These are phyloP conservation scores for Tuber umbilicatum DNA, from an alignment of 495 filamentous ascomycete species.

Conservation along the genomic window DNA sequence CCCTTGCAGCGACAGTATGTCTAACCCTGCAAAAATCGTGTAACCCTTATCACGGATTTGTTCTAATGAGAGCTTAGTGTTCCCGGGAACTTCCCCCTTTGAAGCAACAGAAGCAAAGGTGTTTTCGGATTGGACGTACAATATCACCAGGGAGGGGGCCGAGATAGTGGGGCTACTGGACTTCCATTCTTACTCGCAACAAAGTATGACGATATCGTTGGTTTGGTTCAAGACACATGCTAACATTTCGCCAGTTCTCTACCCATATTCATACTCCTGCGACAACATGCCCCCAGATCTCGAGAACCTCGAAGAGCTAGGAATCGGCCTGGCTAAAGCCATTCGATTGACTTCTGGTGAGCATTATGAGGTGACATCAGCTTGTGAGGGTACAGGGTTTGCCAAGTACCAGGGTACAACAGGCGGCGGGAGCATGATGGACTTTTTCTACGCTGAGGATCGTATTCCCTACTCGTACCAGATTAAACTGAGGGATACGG, in stretches of 20 bases:
- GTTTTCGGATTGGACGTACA: constrained; percentile 77
- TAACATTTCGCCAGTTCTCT: constrained; percentile 55
- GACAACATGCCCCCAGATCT: constrained; percentile 66
- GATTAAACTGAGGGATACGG: constrained; percentile 89
- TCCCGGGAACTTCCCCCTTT: constrained; percentile 75
- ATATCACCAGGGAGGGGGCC: constrained; percentile 66
- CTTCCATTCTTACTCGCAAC: constrained; percentile 91
- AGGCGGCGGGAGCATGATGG: constrained; percentile 77
- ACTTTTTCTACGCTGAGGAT: constrained; percentile 93
- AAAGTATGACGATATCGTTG: constrained; percentile 44
- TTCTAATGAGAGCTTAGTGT: constrained; percentile 44
- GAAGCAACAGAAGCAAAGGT: constrained; percentile 69
- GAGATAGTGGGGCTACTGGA: constrained; percentile 79
- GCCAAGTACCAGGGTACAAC: constrained; percentile 38
- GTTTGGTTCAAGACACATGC: constrained; percentile 1
- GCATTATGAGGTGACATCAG: constrained; percentile 71
- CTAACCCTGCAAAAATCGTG: neutral
- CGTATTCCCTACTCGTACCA: constrained; percentile 80
- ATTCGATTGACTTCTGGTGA: constrained; percentile 71
- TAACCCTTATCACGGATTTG: neutral
- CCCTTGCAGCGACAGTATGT: constrained; percentile 75
- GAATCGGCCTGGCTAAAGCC: constrained; percentile 79
- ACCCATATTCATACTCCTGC: constrained; percentile 87
- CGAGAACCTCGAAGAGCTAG: constrained; percentile 87
- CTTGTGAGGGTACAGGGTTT: constrained; percentile 70